These are phyloP conservation scores for Erythrobasidium yunnanense DNA, from an alignment of 768 basidiomycete genomes.

Conservation along the genomic window DNA sequence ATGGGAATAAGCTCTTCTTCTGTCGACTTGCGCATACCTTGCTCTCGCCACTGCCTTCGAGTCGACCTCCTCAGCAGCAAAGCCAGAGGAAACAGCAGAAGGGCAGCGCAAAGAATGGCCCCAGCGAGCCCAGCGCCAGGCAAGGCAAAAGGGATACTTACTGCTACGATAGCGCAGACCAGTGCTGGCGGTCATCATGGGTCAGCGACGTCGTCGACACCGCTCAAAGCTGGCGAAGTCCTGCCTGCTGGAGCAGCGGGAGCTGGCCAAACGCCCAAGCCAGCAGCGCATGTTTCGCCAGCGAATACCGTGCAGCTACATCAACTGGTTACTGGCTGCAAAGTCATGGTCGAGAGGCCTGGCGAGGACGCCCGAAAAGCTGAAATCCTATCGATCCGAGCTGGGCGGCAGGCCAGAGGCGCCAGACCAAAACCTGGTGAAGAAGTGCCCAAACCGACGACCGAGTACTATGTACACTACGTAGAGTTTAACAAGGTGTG, in stretches of 20 bases:
- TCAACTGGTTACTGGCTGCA: constrained; percentile 55
- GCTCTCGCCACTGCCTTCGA: too few relatives aligned
- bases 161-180: neutral
- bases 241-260: neutral
- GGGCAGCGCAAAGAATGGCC: neutral
- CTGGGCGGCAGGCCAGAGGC: constrained; percentile 37
- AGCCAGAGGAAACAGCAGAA: neutral
- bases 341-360: constrained; percentile 79
- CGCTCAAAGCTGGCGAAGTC: neutral
- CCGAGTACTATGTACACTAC: constrained; percentile 95
- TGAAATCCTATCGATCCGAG: constrained; percentile 87
- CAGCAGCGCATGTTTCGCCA: neutral
- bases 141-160: neutral
- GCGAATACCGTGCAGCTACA: constrained; percentile 10
- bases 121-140: neutral
- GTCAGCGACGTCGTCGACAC: too few relatives aligned
- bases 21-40: too few relatives aligned
- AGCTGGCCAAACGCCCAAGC: too few relatives aligned
- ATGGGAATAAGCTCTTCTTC: too few relatives aligned
- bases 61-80: too few relatives aligned
- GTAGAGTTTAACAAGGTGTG: constrained; percentile 83
- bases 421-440: constrained; percentile 39
- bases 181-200: neutral
- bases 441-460: constrained; percentile 43
- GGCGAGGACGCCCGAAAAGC: constrained; percentile 81